Evolutionary conservation across 768 basidiomycete species (phyloP).

Genomic region (Suillus plorans): DNA sequence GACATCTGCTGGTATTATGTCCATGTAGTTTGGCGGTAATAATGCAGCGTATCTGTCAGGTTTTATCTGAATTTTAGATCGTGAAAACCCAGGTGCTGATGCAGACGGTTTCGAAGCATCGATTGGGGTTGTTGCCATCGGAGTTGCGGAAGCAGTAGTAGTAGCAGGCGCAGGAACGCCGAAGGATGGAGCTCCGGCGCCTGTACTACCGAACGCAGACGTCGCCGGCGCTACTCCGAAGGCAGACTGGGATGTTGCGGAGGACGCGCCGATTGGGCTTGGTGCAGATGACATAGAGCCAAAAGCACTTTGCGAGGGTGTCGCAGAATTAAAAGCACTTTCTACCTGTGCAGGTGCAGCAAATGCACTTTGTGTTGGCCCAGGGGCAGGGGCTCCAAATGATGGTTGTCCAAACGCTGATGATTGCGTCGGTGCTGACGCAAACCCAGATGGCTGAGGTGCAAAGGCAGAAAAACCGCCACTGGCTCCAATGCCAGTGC

Average conservation of each 20-base stretch:
- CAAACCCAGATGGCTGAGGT: constrained; percentile 46
- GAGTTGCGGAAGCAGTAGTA: constrained; percentile 26
- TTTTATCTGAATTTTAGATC: constrained; percentile 33
- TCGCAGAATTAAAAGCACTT: constrained; percentile 21
- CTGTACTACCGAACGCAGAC: constrained; percentile 18
- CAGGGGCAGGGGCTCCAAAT: constrained; percentile 16
- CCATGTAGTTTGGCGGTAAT: constrained; percentile 59
- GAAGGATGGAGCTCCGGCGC: constrained; percentile 19
- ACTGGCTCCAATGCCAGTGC: constrained; percentile 18
- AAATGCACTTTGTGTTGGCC: constrained; percentile 22
- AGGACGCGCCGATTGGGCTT: constrained; percentile 2
- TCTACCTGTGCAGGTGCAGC: constrained; percentile 12
- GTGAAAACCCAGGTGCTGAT: constrained; percentile 37
- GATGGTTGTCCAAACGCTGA: constrained; percentile 17
- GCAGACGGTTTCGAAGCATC: constrained; percentile 20
- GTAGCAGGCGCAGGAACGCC: constrained; percentile 22
- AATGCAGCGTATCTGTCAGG: constrained; percentile 56
- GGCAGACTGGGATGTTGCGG: constrained; percentile 13
- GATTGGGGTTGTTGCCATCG: constrained; percentile 22
- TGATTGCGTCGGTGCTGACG: constrained; percentile 8
- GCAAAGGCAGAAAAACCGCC: constrained; percentile 55
- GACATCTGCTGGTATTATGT: constrained; percentile 49
- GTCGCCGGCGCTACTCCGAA: constrained; percentile 26
- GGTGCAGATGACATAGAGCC: neutral
- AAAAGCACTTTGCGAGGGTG: neutral